Conservation (phyloP, 768 basidiomycete genomes). For the Termitomyces titanicus region DNA sequence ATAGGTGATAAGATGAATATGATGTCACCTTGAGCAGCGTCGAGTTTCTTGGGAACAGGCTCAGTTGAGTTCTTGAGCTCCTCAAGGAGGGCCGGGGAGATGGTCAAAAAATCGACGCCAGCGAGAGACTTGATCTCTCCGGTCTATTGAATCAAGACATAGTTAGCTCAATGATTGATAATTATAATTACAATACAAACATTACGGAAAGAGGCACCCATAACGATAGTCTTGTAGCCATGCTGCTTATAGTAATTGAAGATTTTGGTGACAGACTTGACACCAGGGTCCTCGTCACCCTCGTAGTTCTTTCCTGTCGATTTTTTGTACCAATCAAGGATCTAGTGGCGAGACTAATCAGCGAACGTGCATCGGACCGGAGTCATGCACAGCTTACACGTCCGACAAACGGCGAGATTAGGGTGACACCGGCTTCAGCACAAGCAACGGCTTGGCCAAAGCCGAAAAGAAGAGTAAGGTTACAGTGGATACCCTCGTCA, state of each 20-base stretch:
- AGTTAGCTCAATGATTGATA: neutral
- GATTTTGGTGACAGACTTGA: slow-evolving; percentile 92
- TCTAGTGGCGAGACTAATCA: slow-evolving; percentile 40
- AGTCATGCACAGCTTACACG: slow-evolving; percentile 56
- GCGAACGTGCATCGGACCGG: slow-evolving; percentile 9
- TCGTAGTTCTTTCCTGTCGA: slow-evolving; percentile 80
- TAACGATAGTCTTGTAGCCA: slow-evolving; percentile 97
- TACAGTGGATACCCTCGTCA: slow-evolving; percentile 95
- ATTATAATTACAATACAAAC: slow-evolving; percentile 38
- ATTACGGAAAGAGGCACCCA: slow-evolving; percentile 99
- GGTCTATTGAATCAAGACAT: slow-evolving; percentile 35
- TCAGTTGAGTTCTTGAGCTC: slow-evolving; percentile 83
- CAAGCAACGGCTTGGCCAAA: slow-evolving; percentile 99
- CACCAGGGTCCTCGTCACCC: slow-evolving; percentile 94
- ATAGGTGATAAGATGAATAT: slow-evolving; percentile 7
- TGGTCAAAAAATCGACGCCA: slow-evolving; percentile 97
- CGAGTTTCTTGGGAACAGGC: slow-evolving; percentile 82
- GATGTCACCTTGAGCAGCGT: slow-evolving; percentile 53
- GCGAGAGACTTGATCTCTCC: slow-evolving; percentile 95
- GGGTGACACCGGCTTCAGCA: slow-evolving; percentile 95
- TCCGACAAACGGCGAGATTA: slow-evolving; percentile 99
- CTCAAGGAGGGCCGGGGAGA: slow-evolving; percentile 86
- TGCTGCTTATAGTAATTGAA: slow-evolving; percentile 99
- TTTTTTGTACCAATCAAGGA: slow-evolving; percentile 99
- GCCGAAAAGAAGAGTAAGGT: slow-evolving; percentile 97